Evolutionary conservation across 2,329 filamentous ascomycete genomes (phyloP), one percentile per base, ranked within the genome.

Genomic region (Arthrobotrys megalospora): DNA sequence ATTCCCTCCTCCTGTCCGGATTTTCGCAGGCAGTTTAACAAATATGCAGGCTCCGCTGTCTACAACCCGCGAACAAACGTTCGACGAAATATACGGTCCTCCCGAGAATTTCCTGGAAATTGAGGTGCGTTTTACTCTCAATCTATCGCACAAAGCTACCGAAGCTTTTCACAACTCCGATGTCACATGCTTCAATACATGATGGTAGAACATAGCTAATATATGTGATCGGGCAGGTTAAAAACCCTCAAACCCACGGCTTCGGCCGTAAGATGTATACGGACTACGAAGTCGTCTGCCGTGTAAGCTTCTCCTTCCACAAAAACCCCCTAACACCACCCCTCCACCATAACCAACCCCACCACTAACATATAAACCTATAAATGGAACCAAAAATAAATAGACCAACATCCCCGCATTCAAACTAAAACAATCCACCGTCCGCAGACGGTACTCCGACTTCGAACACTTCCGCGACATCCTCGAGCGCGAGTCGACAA

Each of bases 401-500:
- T 38, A 82, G 81, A 99, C 96, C 86, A 99, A 99, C 87, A 99
- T 99, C 84, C 96, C 96, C 75, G 94, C 96, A 82, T 99, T 99
- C 89, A 98, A 98, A 67, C 79, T 82, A 60, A 81, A 82, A 81
- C 90, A 92, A 84, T 94, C 91, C 80, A 90, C 91, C 81, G 96
- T 99, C 80, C 93, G 94, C 81, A 91, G 96, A 80, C 93, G 96
- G 65, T 99, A 99, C 87, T 96, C 92, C 72, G 96, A 99, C 85
- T 99, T 99, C 85, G 96, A 99, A 86, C 95, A 97, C 86, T 99
- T 99, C 85, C 93, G 96, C 84, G 96, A 99, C 85, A 97, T 98
- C 80, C 90, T 99, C 78, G 96, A 99, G 89, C 91, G 96, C 82
- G 96, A 99, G 86, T 93, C 90, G 82, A 94, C 94, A 75, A 90